Base-by-base conservation (phyloP, 345 rosid genomes). In the Laguncularia racemosa region DNA sequence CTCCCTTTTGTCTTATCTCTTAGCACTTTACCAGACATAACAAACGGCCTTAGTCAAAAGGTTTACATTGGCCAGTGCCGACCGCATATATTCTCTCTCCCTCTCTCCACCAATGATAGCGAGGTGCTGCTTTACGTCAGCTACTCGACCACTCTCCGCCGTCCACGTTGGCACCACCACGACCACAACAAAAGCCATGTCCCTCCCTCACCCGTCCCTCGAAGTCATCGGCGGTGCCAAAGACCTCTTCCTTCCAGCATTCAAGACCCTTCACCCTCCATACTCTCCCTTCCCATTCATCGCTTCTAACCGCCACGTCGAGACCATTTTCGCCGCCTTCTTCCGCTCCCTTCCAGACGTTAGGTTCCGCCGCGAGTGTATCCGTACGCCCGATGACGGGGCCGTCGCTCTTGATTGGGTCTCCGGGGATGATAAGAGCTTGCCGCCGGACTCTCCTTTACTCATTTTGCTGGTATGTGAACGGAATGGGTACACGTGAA, bases 201-300 rank as follows among this genome's bases (percentile, higher is more conserved):
- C 79, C 18, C 53, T 12, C 10, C 63, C 19, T 56, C 90, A 84
- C 60, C 77, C 79, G 26, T 89, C 98, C 6, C 77, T 92, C 8
- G 91, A 86, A 50, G 82, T 92, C 51, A 66, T 69, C 48, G 96
- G 95, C 16, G 98, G 98, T 0, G 88, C 66, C 33, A 64, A 62
- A 56, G 82, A 83, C 46, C 63, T 74, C 5, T 74, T 78, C 71
- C 70, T 88, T 8, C 89, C 93, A 9, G 76, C 81, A 14, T 68
- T 88, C 46, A 77, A 67, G 18, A 45, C 77, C n/a, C 76, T 80
- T 43, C 49, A 62, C 40, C 83, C 58, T 46, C 73, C 86, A 1
- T 92, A 83, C 78, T 19, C 58, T 20, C 71, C 93, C 14, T 86
- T 65, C 69, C 96, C 95, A 10, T 16, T 76, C 26, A 21, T 78